Evolutionary conservation across 805 yeast genomes (phyloP).

Genomic region (Blastobotrys chiropterorum): DNA sequence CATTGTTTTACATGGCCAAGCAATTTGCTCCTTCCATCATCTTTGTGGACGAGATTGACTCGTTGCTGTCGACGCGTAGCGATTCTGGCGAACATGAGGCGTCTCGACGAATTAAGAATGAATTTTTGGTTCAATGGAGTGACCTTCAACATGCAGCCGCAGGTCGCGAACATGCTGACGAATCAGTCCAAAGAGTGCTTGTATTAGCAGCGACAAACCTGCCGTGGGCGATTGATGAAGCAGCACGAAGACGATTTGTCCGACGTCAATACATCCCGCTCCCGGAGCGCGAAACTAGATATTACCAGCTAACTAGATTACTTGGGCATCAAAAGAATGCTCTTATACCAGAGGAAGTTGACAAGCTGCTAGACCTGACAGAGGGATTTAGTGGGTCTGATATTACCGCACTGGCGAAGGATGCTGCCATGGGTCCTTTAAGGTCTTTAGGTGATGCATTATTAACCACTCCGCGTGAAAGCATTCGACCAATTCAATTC

Average conservation of each 20-base stretch:
- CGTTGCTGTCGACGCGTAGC: slow-evolving; percentile 74
- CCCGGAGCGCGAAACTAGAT: slow-evolving; percentile 81
- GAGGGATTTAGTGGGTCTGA: slow-evolving; percentile 90
- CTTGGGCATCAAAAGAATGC: slow-evolving; percentile 68
- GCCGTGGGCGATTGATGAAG: slow-evolving; percentile 97
- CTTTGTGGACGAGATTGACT: slow-evolving; percentile 94
- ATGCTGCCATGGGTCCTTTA: slow-evolving; percentile 97
- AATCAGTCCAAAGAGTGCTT: slow-evolving; percentile 58
- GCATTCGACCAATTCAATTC: slow-evolving; percentile 68
- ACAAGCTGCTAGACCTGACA: slow-evolving; percentile 56
- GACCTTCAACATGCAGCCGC: slow-evolving; percentile 84
- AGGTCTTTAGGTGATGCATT: slow-evolving; percentile 83
- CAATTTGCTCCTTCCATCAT: slow-evolving; percentile 88
- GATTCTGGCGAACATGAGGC: slow-evolving; percentile 79
- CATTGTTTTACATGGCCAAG: slow-evolving; percentile 77
- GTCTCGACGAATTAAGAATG: slow-evolving; percentile 83
- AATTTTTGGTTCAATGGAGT: slow-evolving; percentile 92
- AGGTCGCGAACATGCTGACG: slow-evolving; percentile 50
- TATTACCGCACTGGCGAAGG: slow-evolving; percentile 87
- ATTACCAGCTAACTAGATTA: slow-evolving; percentile 61
- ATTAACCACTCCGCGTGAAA: slow-evolving; percentile 58
- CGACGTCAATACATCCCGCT: slow-evolving; percentile 89
- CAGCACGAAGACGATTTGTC: slow-evolving; percentile 89
- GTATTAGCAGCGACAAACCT: slow-evolving; percentile 92
- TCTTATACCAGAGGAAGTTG: slow-evolving; percentile 56